Evolutionary conservation across 1,284 basidiomycete genomes (phyloP).

Genomic region (Tylopilus orsonianus): DNA sequence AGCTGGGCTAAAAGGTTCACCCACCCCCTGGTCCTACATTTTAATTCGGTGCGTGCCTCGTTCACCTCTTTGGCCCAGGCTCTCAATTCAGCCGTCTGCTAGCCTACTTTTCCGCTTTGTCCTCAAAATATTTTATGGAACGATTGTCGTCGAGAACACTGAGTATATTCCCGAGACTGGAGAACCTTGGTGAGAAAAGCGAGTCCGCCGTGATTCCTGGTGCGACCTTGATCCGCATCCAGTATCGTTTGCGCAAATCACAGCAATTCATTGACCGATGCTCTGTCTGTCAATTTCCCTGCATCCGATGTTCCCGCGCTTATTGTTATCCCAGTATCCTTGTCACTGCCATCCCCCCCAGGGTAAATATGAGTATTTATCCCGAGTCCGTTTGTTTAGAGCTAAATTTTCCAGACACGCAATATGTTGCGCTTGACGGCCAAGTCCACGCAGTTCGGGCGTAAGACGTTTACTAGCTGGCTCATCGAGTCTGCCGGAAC

Average conservation of each 20-base stretch:
- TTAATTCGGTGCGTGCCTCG: constrained; percentile 52
- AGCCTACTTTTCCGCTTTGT: constrained; percentile 76
- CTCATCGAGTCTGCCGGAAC: constrained; percentile 85
- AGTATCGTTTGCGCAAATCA: constrained; percentile 79
- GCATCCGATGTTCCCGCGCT: constrained; percentile 2
- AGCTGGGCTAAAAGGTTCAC: constrained; percentile 45
- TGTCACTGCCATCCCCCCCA: constrained; percentile 66
- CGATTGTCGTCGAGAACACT: constrained; percentile 81
- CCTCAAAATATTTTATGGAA: constrained; percentile 84
- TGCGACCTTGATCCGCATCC: constrained; percentile 1
- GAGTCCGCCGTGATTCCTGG: constrained; percentile 16
- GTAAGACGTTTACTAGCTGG: constrained; percentile 82
- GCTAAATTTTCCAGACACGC: constrained; percentile 42
- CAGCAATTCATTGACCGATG: constrained; percentile 82
- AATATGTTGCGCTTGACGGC: constrained; percentile 80
- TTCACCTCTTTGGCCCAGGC: not conserved
- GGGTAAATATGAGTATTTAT: constrained; percentile 40
- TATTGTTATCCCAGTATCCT: constrained; percentile 48
- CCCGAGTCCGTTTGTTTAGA: constrained; percentile 9
- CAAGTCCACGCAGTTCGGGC: constrained; percentile 83
- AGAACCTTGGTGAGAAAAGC: constrained; percentile 60
- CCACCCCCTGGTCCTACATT: constrained; percentile 67
- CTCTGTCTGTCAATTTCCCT: constrained; percentile 57
- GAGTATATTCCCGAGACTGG: constrained; percentile 70
- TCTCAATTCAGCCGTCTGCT: constrained; percentile 3